phyloP scores from a whole-genome alignment of 192 early-diverging fungal genomes.

The Pilobolus umbonatus region DNA sequence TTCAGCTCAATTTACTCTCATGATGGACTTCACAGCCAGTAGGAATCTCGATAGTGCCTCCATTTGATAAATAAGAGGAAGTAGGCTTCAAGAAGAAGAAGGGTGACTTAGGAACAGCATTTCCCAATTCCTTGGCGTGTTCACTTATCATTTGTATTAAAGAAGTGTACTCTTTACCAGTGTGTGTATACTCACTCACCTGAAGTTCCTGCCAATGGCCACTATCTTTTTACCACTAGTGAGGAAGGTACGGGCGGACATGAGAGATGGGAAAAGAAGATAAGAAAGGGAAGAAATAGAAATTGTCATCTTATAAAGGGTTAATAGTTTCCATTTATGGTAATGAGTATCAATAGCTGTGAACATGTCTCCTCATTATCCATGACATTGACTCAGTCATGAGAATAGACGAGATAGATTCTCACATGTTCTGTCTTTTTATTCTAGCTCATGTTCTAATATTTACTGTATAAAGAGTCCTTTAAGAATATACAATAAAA shows the following conservation, averaged over 20 bases:
- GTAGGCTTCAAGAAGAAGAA: slow-evolving; percentile 95
- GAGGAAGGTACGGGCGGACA: slow-evolving; percentile 48
- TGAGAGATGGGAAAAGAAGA: slow-evolving; percentile 5
- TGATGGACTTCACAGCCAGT: slow-evolving; percentile 76
- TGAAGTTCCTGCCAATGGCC: slow-evolving; percentile 89
- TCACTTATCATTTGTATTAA: slow-evolving; percentile 42
- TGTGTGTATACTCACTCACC: slow-evolving; percentile 31
- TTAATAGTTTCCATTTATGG: no score
- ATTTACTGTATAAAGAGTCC: not conserved
- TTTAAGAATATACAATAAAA: no score
- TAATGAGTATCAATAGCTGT: no score
- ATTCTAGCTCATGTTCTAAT: not conserved
- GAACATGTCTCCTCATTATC: no score
- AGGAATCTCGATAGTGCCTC: slow-evolving; percentile 76
- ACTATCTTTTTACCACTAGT: slow-evolving; percentile 81
- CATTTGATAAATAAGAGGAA: slow-evolving; percentile 66
- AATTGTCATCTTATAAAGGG: no score
- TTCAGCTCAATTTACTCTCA: slow-evolving; percentile 47
- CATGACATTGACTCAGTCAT: no score
- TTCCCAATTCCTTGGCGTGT: slow-evolving; percentile 92
- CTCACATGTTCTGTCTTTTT: no score
- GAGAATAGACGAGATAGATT: no score
- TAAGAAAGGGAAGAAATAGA: not conserved
- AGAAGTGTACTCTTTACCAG: not conserved
- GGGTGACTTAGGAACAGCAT: slow-evolving; percentile 82